Conservation (phyloP, 164 flowering plant genomes). For the Euptelea pleiosperma region DNA sequence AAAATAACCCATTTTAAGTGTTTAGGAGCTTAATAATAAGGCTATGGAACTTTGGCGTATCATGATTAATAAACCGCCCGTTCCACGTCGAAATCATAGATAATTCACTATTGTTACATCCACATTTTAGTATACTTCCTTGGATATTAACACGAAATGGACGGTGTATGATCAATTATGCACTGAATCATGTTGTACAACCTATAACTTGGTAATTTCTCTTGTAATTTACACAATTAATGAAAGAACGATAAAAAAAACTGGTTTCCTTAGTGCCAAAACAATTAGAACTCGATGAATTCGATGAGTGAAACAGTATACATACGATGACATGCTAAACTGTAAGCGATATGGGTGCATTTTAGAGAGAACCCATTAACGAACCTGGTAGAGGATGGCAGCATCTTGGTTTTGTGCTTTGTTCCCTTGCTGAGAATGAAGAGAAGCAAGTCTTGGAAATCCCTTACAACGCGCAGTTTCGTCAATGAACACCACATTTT, state of each 20-base stretch:
- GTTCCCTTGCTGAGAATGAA: conserved; percentile 54
- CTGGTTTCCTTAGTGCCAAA: no score
- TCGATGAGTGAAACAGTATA: not conserved
- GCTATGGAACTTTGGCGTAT: not conserved
- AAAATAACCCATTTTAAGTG: not conserved
- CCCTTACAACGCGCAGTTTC: conserved; percentile 13
- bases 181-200: not conserved
- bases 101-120: not conserved
- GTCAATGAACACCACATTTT: conserved; percentile 28
- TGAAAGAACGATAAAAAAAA: not conserved
- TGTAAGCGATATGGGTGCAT: not conserved
- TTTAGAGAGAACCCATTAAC: conserved; percentile 3
- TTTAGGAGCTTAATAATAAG: not conserved
- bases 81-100: not conserved
- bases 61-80: no score
- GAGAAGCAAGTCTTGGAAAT: conserved; percentile 35
- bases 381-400: conserved; percentile 58
- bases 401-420: conserved; percentile 79
- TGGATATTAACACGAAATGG: no score
- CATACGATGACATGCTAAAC: not conserved
- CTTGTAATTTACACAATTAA: not conserved
- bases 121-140: not conserved
- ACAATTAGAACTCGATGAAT: not conserved
- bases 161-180: not conserved
- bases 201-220: not conserved